Base-by-base conservation (phyloP, 2,329 filamentous ascomycete species). In the Sarocladium kiliense region DNA sequence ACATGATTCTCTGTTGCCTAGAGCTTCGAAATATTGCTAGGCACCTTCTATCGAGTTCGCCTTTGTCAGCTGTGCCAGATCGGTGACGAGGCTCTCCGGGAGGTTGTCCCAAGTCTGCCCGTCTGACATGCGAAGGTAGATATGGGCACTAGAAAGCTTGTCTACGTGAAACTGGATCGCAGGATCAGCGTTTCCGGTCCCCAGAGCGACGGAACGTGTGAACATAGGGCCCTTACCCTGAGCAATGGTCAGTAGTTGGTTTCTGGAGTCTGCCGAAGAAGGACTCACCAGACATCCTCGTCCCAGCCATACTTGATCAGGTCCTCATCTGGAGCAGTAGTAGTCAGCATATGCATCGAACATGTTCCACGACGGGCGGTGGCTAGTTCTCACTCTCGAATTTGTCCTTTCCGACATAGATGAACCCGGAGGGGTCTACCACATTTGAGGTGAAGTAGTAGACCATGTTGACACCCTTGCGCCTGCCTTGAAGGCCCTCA, bases 391-490 rank as follows among this genome's bases (percentile, higher is more conserved):
- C 79, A 97, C 94, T 99, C 78, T 99, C 94, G 64, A 94, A 92
- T 76, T 99, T 99, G 78, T 99, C 94, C 74, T 97, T 99, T 72
- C 94, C 94, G 57, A 97, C 91, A 70, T 99, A 99, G 66, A 99
- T 85, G 68, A 87, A 92, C 41, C 91, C 93, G 30, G 91, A 70
- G 2, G 94, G 93, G 12, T 86, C 80, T 37, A 96, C 90, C 41
- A 85, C 84, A 58, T 83, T 93, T 25, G 93, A 97, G 1, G 86
- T 94, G 71, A 94, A 97, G 72, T 97, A 97, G 75, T 89, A 96
- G 47, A 99, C 94, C 94, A 99, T 95, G 26, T 4, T 47, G 25
- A n/a, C 11, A 12, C 14, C 44, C 21, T 9, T 16, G 44, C 3
- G 25, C 44, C 25, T 10, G 14, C 7, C n/a, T 39, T n/a, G 5